These are phyloP conservation scores for Penicillium canariense DNA, from an alignment of 495 filamentous ascomycete species.

Conservation along the genomic window DNA sequence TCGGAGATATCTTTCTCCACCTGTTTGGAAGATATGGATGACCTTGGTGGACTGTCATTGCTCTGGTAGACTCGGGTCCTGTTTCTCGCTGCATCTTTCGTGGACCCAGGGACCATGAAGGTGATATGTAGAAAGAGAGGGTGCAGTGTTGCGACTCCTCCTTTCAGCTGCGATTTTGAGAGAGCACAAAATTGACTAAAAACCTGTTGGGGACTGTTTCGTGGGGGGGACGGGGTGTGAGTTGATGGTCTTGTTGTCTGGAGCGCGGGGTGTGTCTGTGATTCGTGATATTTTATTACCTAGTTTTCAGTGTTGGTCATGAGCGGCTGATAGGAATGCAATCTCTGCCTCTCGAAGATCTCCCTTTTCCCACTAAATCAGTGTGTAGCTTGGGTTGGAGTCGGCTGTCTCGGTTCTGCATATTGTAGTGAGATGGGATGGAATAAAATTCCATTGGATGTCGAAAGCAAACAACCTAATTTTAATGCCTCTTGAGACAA, in stretches of 20 bases:
- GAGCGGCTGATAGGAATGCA: slow-evolving; percentile 6
- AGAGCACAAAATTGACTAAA: slow-evolving; percentile 3
- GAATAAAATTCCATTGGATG: too few species aligned
- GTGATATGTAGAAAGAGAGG: slow-evolving; percentile 8
- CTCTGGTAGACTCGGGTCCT: neutral
- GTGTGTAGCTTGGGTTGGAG: too few species aligned
- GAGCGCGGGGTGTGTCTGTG: slow-evolving; percentile 4
- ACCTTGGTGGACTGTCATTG: neutral
- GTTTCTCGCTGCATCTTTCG: slow-evolving; percentile 7
- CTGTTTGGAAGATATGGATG: neutral
- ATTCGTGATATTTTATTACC: slow-evolving; percentile 3
- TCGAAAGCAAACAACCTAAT: too few species aligned
- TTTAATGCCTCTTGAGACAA: too few species aligned
- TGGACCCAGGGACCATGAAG: slow-evolving; percentile 7
- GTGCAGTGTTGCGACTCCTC: slow-evolving; percentile 3
- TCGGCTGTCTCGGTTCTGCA: too few species aligned
- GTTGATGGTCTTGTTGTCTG: slow-evolving; percentile 8
- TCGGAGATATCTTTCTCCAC: neutral
- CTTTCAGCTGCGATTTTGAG: slow-evolving; percentile 14
- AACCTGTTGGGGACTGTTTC: slow-evolving; percentile 10
- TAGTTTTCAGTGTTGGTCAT: slow-evolving; percentile 15
- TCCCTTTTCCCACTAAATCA: neutral
- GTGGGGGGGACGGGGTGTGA: neutral
- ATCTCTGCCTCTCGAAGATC: neutral
- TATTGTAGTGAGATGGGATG: too few species aligned